Evolutionary conservation across 768 basidiomycete genomes (phyloP), one percentile per base, ranked within the genome.

Genomic region (Kwoniella sp.): DNA sequence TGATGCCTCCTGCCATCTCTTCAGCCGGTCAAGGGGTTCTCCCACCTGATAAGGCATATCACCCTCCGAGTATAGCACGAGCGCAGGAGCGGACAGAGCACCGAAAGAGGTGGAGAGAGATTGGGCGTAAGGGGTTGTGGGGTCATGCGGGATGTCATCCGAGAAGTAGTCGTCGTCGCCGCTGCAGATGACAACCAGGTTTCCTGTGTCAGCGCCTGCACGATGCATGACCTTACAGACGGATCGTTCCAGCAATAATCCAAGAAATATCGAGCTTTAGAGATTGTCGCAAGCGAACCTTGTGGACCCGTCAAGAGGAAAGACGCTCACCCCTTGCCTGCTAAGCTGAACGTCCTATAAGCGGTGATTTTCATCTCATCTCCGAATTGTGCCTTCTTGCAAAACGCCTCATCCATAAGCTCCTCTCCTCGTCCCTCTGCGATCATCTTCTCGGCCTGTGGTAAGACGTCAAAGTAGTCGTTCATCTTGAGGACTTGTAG

Each of bases 101-200:
- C 76, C 78, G 58, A 81, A 81, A 2, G 78, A 75, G 28, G 65
- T 52, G 12, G 69, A 71, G 12, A 81, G 72, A n/a, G 79, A 75
- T 38, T 77, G 79, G 20, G 61, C 59, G 64, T 65, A 67, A 15
- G 55, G 58, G 37, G 31, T 38, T 38, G 55, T 34, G 8, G 64
- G 61, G 26, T 65, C 23, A 11, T 48, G 5, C 4, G 76, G 74
- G n/a, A 81, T 55, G 56, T 79, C 78, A 9, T 66, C 55, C n/a
- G 76, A 78, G 68, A 81, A 81, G 60, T 74, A 79, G 55, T 81
- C 79, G 61, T 81, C 79, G 51, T 79, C 73, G 20, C 79, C 79
- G 11, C 79, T 80, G 53, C 29, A 12, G n/a, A 15, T 13, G 34
- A 13, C 13, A 37, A 5, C 5, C 34, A 37, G 34, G 34, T 37